Conservation (phyloP, 805 yeast genomes). For the Pichia insulana region DNA sequence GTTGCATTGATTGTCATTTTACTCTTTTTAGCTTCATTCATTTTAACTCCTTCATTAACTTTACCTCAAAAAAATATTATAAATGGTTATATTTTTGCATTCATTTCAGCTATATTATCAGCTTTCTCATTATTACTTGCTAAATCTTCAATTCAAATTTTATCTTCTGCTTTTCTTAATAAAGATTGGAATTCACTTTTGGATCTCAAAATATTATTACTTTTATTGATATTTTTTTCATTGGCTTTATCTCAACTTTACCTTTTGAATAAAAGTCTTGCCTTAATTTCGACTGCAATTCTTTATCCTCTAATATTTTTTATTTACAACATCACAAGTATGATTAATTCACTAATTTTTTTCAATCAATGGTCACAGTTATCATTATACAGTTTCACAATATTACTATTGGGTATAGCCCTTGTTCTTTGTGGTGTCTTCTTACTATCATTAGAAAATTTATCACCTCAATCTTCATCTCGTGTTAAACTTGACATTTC, state of each 20-base stretch:
- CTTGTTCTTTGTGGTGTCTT: constrained; percentile 63
- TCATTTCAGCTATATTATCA: constrained; percentile 65
- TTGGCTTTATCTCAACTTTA: constrained; percentile 66
- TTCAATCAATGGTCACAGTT: constrained; percentile 41
- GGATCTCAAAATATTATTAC: constrained; percentile 37
- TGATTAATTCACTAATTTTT: constrained; percentile 56
- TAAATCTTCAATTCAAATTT: constrained; percentile 70
- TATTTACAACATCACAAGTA: constrained; percentile 64
- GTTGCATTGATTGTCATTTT: constrained; percentile 27
- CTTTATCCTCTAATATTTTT: constrained; percentile 82
- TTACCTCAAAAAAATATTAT: neutral
- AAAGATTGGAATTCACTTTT: constrained; percentile 26
- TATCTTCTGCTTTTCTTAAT: constrained; percentile 36
- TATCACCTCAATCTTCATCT: constrained; percentile 3
- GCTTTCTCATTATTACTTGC: constrained; percentile 83
- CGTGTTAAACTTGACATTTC: too few species aligned
- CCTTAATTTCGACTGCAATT: constrained; percentile 62
- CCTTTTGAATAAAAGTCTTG: constrained; percentile 66
- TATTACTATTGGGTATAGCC: constrained; percentile 37
- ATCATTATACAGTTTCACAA: constrained; percentile 26
- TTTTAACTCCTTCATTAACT: too few species aligned
- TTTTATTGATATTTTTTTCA: constrained; percentile 45
- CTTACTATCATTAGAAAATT: constrained; percentile 47
- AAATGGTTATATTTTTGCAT: constrained; percentile 58
- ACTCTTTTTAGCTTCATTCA: constrained; percentile 1